Evolutionary conservation across 2,329 filamentous ascomycete genomes (phyloP), one percentile per base, ranked within the genome.

Genomic region (Aspergillus terreus): DNA sequence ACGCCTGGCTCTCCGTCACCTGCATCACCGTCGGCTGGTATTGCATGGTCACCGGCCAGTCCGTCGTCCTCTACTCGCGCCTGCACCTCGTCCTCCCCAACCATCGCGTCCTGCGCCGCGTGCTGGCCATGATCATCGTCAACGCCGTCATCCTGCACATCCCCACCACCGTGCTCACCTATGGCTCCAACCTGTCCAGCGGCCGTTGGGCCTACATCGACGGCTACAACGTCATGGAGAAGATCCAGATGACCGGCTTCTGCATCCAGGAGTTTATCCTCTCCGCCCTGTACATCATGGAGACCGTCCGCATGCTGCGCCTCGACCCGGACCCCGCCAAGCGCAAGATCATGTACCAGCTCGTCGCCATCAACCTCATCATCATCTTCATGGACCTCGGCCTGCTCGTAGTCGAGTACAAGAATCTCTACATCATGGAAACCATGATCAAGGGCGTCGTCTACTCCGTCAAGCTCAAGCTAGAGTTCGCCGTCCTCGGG

Each of bases 161-260:
- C 40, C 74, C 76, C 12, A 77, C 71, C 7, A 75, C 73, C 4
- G 69, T 76, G 11, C 59, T 78, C 27, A 75, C 73, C 10, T 76
- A 70, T 52, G 74, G 74, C 38, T 70, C 67, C 40, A 76, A 76
- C 54, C 50, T 71, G n/a, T 58, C 57, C 5, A 51, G 49, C 5
- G 15, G 50, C 33, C 40, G 47, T 17, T 19, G 10, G 14, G 47
- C 52, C 11, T 76, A 68, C 52, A 62, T 66, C 15, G 51, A 50
- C 3, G 72, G 68, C 6, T 77, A 76, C 60, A 71, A 73, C 41
- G 60, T 76, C 32, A 74, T 79, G 68, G 81, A 83, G 56, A 78
- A 79, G 61, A 72, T 82, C 15, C 79, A 83, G 59, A 77, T 82
- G 62, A 78, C 77, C 5, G 70, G 79, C 6, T 83, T 83, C 59